Evolutionary conservation across 2,329 filamentous ascomycete species (phyloP).

Genomic region (Colletotrichum trifolii): DNA sequence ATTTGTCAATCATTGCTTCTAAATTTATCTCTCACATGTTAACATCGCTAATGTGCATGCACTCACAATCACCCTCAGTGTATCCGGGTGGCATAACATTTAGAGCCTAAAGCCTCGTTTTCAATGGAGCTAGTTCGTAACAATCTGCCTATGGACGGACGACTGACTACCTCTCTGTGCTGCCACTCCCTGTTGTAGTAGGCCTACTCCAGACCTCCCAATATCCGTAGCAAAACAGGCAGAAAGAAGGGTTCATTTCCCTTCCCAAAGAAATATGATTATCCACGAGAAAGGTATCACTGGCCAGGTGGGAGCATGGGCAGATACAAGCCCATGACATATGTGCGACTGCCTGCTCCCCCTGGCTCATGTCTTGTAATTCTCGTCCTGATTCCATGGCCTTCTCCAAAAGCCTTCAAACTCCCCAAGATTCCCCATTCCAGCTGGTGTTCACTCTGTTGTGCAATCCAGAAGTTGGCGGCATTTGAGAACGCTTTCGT

Average conservation of each 20-base stretch:
- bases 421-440: conserved; percentile 9
- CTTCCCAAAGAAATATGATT: conserved; percentile 33
- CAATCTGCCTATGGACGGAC: conserved; percentile 37
- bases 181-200: conserved; percentile 11
- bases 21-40: conserved; percentile 8
- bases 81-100: background rate
- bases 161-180: conserved; percentile 30
- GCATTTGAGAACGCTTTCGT: background rate
- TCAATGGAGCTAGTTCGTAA: conserved; percentile 33
- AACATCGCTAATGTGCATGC: background rate
- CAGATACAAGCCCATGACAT: conserved; percentile 2
- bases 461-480: conserved; percentile 24
- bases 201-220: conserved; percentile 12
- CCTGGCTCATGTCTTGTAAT: conserved; percentile 1
- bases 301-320: background rate
- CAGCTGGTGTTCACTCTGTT: conserved; percentile 14
- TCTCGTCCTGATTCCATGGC: conserved; percentile 5
- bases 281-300: conserved; percentile 34
- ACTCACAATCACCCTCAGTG: background rate
- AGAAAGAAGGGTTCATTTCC: conserved; percentile 18
- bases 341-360: conserved; percentile 5
- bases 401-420: conserved; percentile 26
- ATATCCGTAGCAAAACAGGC: conserved; percentile 19
- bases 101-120: conserved; percentile 15
- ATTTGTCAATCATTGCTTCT: conserved; percentile 2